Evolutionary conservation across 2,329 filamentous ascomycete genomes (phyloP), one percentile per base, ranked within the genome.

Genomic region (Fusarium euwallaceae): DNA sequence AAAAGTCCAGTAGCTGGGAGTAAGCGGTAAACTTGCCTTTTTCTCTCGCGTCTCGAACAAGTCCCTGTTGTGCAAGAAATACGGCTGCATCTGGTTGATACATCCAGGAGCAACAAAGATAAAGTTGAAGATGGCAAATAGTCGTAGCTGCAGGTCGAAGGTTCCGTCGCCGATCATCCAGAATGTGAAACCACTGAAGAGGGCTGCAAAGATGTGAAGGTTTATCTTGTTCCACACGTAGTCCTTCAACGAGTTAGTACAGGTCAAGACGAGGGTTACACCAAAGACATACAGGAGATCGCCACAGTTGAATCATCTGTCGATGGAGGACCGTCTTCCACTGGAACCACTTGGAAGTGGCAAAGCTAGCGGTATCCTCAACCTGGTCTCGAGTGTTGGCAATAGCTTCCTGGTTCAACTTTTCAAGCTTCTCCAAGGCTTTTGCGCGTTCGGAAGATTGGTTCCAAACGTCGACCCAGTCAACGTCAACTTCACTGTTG

Each of bases 341-440:
- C 61, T 85, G 83, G 48, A 81, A 83, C 80, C 81, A 83, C 39
- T 80, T 78, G 1, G 82, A 81, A 0, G 82, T 84, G 1, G 83
- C 83, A 65, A 78, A 85, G 56, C 82, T 80, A 0, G 82, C 77
- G 2, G 86, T 83, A 2, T 88, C 87, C 32, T 75, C 70, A 2
- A 61, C 34, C 4, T 55, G 20, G 3, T 32, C 66, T 3, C 43
- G 32, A 4, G 29, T 65, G 10, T 66, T 39, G 4, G 63, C 45
- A 2, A 69, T 36, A 2, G 86, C 79, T 73, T 89, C 88, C 67
- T 92, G 87, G 8, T 90, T 87, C 43, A 94, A 91, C 77, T 93
- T 90, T 17, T 73, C 70, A 27, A 79, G 62, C 17, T 87, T 81
- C 2, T 90, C 79, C 20, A 92, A 82, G 2, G 84, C 79, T 6